Evolutionary conservation across 768 basidiomycete genomes (phyloP), one percentile per base, ranked within the genome.

Genomic region (Suillus alpinus): DNA sequence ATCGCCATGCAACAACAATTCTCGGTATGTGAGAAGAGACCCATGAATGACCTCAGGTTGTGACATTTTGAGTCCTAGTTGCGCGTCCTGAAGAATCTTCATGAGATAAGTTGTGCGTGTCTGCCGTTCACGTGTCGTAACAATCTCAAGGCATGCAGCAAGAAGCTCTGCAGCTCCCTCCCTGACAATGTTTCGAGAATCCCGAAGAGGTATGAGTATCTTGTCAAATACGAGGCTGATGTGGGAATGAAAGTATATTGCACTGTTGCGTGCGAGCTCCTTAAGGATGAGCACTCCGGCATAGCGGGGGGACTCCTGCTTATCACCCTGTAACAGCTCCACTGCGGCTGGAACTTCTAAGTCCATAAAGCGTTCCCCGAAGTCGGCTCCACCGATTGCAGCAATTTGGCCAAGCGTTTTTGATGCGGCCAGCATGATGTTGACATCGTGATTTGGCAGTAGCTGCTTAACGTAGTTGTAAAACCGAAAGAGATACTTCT

Each of bases 351-450:
- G 91, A 7, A 96, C 91, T 70, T 97, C 94, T 62, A 83, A 88
- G 64, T 93, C 89, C 84, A 96, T 93, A 68, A 95, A 94, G 4
- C 86, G 81, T 68, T 95, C 93, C 62, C 92, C 92, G 68, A 95
- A 91, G 29, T 87, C 86, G 0, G 85, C 82, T 2, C 92, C 92
- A 23, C 92, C 92, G 31, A 92, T 87, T 60, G 88, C 83, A 36
- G 91, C 91, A 69, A 96, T 95, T 67, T 87, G 83, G 0, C 94
- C 94, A 32, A 95, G 83, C 0, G 92, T 94, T 72, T 94, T 92
- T n/a, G 95, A 94, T 1, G 94, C 94, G 9, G 90, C 86, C 39
- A 95, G 83, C 95, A 98, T 98, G 70, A 99, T 87, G 72, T 91
- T 90, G 68, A 94, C 85, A 72, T 98, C 96, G 57, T 87, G 83